Evolutionary conservation across 2,329 filamentous ascomycete genomes (phyloP).

Genomic region (Talaromyces sp.): DNA sequence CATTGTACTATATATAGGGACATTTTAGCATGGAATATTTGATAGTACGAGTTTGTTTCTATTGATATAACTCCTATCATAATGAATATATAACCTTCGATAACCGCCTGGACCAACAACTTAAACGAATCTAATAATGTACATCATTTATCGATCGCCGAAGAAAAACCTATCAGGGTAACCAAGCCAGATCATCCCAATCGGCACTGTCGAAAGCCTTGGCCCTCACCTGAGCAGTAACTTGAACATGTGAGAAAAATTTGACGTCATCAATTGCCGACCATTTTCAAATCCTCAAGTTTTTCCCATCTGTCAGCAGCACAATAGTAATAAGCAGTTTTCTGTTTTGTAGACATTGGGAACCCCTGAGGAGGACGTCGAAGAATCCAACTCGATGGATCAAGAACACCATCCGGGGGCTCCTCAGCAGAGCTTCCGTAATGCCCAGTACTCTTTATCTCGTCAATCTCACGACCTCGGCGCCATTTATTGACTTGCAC

Average conservation of each 20-base stretch:
- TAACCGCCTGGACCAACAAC: neutral
- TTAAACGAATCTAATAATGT: neutral
- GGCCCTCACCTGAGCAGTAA: neutral
- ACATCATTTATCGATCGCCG: neutral
- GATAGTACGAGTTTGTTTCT: neutral
- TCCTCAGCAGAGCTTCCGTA: conserved; percentile 29
- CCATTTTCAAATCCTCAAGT: conserved; percentile 34
- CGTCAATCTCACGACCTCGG: conserved; percentile 22
- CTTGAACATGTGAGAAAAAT: neutral
- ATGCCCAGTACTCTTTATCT: conserved; percentile 17
- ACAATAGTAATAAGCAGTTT: conserved; percentile 35
- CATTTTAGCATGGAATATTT: neutral
- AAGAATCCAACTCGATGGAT: conserved; percentile 37
- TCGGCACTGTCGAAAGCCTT: neutral
- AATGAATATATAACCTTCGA: neutral
- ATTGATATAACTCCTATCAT: neutral
- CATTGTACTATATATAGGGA: neutral
- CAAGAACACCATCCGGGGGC: conserved; percentile 33
- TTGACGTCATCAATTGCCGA: conserved; percentile 28
- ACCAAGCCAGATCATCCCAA: neutral
- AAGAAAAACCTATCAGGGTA: neutral
- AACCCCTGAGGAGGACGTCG: conserved; percentile 36
- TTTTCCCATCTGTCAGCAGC: conserved; percentile 36
- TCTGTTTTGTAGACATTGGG: conserved; percentile 29
- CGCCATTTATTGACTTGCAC: conserved; percentile 31